phyloP scores from a whole-genome alignment of 192 early-diverging fungal species.

The Rhizoclosmatium sp. region DNA sequence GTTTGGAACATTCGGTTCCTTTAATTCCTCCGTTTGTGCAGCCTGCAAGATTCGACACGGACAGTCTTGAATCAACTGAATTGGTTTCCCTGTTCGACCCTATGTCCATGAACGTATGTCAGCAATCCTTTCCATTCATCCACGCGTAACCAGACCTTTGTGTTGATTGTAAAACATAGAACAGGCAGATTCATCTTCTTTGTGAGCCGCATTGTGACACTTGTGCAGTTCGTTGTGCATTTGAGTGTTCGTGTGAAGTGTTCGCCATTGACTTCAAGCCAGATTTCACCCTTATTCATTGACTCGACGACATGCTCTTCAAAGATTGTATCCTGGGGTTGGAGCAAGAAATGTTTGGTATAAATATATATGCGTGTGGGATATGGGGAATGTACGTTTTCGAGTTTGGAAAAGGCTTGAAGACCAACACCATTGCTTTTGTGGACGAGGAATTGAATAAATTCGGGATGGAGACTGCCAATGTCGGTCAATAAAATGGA shows the following conservation, averaged over 20 bases:
- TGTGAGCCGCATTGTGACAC: conserved; percentile 67
- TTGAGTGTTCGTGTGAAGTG: conserved; percentile 70
- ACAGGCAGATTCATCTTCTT: conserved; percentile 66
- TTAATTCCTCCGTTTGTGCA: conserved; percentile 62
- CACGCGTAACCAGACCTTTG: conserved; percentile 29
- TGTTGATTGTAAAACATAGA: conserved; percentile 59
- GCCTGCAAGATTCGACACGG: conserved; percentile 62
- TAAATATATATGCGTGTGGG: neutral
- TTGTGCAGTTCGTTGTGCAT: conserved; percentile 61
- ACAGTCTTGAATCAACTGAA: conserved; percentile 66
- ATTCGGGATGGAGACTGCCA: conserved; percentile 61
- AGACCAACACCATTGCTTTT: conserved; percentile 63
- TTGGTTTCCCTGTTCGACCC: conserved; percentile 51
- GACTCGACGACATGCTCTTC: conserved; percentile 74
- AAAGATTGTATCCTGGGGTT: conserved; percentile 64
- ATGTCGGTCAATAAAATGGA: neutral
- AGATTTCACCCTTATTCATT: conserved; percentile 73
- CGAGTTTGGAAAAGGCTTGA: conserved; percentile 68
- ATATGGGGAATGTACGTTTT: conserved; percentile 32
- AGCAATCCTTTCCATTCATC: neutral
- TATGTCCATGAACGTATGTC: conserved; percentile 24
- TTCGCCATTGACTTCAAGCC: conserved; percentile 72
- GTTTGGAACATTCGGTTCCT: conserved; percentile 54
- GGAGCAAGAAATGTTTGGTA: neutral
- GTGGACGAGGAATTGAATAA: conserved; percentile 72